Percentiles rank a stretch among this genome's conserved stretches.
These are phyloP conservation scores for Hirschfeldia incana DNA, from an alignment of 345 rosid genomes.

Conservation along the genomic window DNA sequence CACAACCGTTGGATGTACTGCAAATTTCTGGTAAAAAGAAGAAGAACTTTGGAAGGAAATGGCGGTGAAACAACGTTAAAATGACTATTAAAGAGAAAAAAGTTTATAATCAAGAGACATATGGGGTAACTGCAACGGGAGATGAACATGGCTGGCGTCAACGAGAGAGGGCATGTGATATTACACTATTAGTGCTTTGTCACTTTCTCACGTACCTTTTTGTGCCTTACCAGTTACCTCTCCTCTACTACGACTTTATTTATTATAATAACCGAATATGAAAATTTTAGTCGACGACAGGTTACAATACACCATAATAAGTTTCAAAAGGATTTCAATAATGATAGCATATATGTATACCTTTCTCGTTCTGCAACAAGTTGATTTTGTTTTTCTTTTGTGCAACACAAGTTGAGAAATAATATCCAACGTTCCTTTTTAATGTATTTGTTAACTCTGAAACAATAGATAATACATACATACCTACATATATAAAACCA, in stretches of 20 bases:
- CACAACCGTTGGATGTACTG: background rate
- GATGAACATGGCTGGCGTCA: slow-evolving; percentile 39
- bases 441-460: background rate
- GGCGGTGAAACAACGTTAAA: background rate
- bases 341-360: background rate
- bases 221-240: slow-evolving; percentile 35
- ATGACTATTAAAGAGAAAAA: background rate
- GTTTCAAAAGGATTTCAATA: background rate
- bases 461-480: background rate
- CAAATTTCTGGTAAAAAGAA: background rate
- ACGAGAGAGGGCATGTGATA: slow-evolving; percentile 38
- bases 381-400: background rate
- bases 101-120: slow-evolving; percentile 10
- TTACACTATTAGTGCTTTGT: slow-evolving; percentile 37
- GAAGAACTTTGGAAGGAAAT: background rate
- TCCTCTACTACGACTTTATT: slow-evolving; percentile 3
- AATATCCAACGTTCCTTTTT: background rate
- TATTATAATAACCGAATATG: background rate
- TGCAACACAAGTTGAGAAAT: slow-evolving; percentile 5
- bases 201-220: slow-evolving; percentile 38
- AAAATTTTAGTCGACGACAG: slow-evolving; percentile 1
- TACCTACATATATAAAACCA: background rate
- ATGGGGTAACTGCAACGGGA: slow-evolving; percentile 35
- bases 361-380: slow-evolving; percentile 13
- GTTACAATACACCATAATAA: background rate